Evolutionary conservation across 2,329 filamentous ascomycete genomes (phyloP), one percentile per base, ranked within the genome.

Genomic region (Calonectria hawksworthii): DNA sequence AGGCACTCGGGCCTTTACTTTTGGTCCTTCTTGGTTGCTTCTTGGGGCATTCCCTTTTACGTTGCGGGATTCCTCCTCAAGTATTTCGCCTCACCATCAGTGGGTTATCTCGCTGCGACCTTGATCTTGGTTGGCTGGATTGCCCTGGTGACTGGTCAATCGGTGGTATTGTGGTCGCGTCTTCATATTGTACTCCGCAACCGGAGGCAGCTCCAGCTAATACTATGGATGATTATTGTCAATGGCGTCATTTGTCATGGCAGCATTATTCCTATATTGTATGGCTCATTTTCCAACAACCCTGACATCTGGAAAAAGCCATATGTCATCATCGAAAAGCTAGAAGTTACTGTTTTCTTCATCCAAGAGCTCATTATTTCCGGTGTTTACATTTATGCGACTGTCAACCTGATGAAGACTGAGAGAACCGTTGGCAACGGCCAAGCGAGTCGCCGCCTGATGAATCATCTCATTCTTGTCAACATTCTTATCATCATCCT

Each of bases 141-240:
- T 11, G 77, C 76, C 2, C 92, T 93, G 90, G 88, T 93, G 0
- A 92, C 91, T 1, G 92, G 91, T 0, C 90, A 92, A 80, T 89
- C 89, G 0, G 78, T 93, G 16, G 92, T 93, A 1, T 84, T 93
- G 1, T 93, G 91, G 85, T 93, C 91, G 0, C 87, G 92, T 9
- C 86, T 93, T 0, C 91, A 93, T 79, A 85, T 93, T 1, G 86
- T 93, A 16, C 83, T 91, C 3, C 87, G 87, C n/a, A 89, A 91
- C 84, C 68, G 86, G 9, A 82, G 82, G 2, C 81, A 88, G 4
- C 84, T 93, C 0, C 86, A 86, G 7, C 84, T 86, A 10, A 88
- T 91, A 0, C 84, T 92, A 0, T 85, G 80, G 68, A 91, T 93
- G 88, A 93, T 93, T 73, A 86, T 92, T 50, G 79, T 86, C 74